These are phyloP conservation scores for Hypoxylon fuscum DNA, from an alignment of 495 filamentous ascomycete genomes.

Conservation along the genomic window DNA sequence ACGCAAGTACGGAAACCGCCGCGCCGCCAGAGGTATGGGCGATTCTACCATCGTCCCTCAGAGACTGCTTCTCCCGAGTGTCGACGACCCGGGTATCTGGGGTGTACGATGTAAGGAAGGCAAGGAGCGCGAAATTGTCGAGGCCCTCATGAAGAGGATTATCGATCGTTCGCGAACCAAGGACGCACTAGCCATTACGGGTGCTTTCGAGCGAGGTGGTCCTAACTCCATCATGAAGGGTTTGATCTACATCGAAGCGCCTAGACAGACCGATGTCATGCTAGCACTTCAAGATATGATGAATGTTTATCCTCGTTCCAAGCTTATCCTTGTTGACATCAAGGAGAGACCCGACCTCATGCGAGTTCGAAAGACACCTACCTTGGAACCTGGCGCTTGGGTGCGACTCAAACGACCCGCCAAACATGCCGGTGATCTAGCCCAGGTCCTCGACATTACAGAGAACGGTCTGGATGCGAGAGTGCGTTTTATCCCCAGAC, in stretches of 20 bases:
- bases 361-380: slow-evolving; percentile 84
- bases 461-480: slow-evolving; percentile 89
- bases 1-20: slow-evolving; percentile 77
- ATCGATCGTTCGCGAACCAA: slow-evolving; percentile 78
- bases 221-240: slow-evolving; percentile 79
- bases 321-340: slow-evolving; percentile 88
- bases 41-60: slow-evolving; percentile 80
- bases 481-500: slow-evolving; percentile 84
- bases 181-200: slow-evolving; percentile 79
- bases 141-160: slow-evolving; percentile 84
- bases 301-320: slow-evolving; percentile 84
- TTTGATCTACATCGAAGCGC: slow-evolving; percentile 94
- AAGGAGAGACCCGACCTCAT: slow-evolving; percentile 97
- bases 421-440: slow-evolving; percentile 89
- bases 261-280: slow-evolving; percentile 84
- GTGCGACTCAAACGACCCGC: slow-evolving; percentile 84
- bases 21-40: slow-evolving; percentile 55
- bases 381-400: slow-evolving; percentile 88
- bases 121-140: slow-evolving; percentile 91
- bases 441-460: slow-evolving; percentile 92
- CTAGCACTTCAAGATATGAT: slow-evolving; percentile 81
- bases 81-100: slow-evolving; percentile 97
- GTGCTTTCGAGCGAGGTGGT: slow-evolving; percentile 88
- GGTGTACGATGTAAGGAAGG: slow-evolving; percentile 91
- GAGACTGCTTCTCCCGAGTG: slow-evolving; percentile 86